Evolutionary conservation across 2,329 filamentous ascomycete genomes (phyloP).

Genomic region (Ophiosphaerella herpotricha): DNA sequence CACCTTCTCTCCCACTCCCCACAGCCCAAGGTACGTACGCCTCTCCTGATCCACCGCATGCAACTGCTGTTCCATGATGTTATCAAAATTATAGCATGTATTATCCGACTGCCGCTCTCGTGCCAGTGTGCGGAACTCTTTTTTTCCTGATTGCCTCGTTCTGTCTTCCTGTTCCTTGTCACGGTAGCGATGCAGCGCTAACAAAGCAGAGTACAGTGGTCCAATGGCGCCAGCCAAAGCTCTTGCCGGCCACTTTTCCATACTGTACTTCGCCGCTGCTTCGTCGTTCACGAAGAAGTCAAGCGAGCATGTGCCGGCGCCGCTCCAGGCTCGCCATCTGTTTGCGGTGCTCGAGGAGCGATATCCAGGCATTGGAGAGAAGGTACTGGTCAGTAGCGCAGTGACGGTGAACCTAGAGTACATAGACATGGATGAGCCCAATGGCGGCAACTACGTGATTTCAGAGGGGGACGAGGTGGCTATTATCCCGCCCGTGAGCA

Average conservation of each 20-base stretch:
- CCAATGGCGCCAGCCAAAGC: slow-evolving; percentile 52
- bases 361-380: slow-evolving; percentile 71
- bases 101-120: slow-evolving; percentile 50
- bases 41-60: not conserved
- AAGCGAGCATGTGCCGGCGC: slow-evolving; percentile 68
- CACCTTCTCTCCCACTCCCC: slow-evolving; percentile 8
- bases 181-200: slow-evolving; percentile 11
- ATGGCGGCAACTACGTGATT: slow-evolving; percentile 58
- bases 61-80: slow-evolving; percentile 38
- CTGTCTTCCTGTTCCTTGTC: not conserved
- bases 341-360: slow-evolving; percentile 70
- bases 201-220: slow-evolving; percentile 4
- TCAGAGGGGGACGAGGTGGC: slow-evolving; percentile 80
- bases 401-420: slow-evolving; percentile 83
- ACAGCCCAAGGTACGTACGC: slow-evolving; percentile 22
- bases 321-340: slow-evolving; percentile 65
- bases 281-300: slow-evolving; percentile 72
- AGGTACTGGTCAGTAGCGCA: slow-evolving; percentile 72
- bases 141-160: slow-evolving; percentile 36
- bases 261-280: slow-evolving; percentile 82
- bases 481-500: slow-evolving; percentile 86
- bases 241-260: slow-evolving; percentile 70
- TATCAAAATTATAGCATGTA: slow-evolving; percentile 54
- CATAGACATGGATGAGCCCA: slow-evolving; percentile 68
- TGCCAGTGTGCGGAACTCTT: slow-evolving; percentile 37